Conservation (phyloP, 805 yeast genomes). For the Ogataea nonfermentans region DNA sequence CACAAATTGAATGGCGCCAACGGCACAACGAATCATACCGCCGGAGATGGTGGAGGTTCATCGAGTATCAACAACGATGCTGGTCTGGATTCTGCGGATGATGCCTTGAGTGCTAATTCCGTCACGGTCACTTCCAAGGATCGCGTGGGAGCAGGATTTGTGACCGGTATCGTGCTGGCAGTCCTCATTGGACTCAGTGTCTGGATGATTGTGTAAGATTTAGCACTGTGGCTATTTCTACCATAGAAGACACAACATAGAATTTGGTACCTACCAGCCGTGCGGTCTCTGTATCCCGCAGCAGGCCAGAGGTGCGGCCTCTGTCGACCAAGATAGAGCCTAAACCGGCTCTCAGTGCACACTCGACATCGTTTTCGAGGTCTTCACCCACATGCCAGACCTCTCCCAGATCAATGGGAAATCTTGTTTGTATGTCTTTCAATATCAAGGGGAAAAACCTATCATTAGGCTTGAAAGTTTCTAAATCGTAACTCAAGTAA, state of each 20-base stretch:
- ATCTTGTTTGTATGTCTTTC: slow-evolving; percentile 18
- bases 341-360: slow-evolving; percentile 57
- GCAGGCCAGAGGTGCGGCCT: slow-evolving; percentile 14
- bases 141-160: slow-evolving; percentile 84
- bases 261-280: slow-evolving; percentile 16
- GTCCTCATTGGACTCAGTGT: slow-evolving; percentile 60
- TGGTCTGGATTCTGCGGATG: slow-evolving; percentile 56
- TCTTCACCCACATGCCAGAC: slow-evolving; percentile 74
- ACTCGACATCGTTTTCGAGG: slow-evolving; percentile 50
- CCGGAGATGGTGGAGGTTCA: slow-evolving; percentile 55
- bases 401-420: slow-evolving; percentile 20
- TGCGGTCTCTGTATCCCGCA: slow-evolving; percentile 9
- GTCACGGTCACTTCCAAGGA: slow-evolving; percentile 59
- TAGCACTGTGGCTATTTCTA: slow-evolving; percentile 13
- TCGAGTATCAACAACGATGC: slow-evolving; percentile 33
- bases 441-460: slow-evolving; percentile 44
- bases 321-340: slow-evolving; percentile 45
- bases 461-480: slow-evolving; percentile 49
- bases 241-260: slow-evolving; percentile 21
- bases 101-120: slow-evolving; percentile 40
- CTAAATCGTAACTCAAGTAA: slow-evolving; percentile 58
- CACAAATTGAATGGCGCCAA: slow-evolving; percentile 1
- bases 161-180: slow-evolving; percentile 73
- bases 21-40: neutral
- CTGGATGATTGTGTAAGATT: slow-evolving; percentile 59